Base-by-base conservation (phyloP, 1,139 yeast genomes). In the Kodamaea sp. region DNA sequence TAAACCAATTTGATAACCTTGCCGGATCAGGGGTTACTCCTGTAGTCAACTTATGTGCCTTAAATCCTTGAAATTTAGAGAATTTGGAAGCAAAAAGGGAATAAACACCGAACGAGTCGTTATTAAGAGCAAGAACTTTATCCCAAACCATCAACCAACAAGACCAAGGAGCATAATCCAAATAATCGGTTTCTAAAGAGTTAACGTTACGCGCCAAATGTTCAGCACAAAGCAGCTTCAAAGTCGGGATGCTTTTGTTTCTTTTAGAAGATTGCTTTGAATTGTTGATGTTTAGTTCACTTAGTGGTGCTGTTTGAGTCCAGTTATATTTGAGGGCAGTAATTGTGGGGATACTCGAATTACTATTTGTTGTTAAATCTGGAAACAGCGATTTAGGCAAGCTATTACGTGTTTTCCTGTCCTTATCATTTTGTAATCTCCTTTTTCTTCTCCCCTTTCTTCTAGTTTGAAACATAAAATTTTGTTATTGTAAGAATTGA, bases 91-190 rank as follows among this genome's bases (percentile, higher is more conserved):
- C 63, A 52, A 70, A 70, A 12, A 57, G 42, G 1, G 49, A 43
- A 41, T 63, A 68, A 2, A 57, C 48, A 2, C 50, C 48, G 6
- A 67, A 55, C 26, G 65, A 59, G 44, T 70, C 76, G 26, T 54
- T 55, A 28, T 60, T 53, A 10, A 50, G 32, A 6, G 37, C 37
- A 23, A 67, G 41, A 3, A 69, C 54, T 22, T 45, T 36, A 4
- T 51, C 49, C 76, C 76, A 70, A 2, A 70, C 66, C 24, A 46
- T 36, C 10, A 34, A 48, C 60, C 71, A 59, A 40, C 65, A 55
- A 3, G 54, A 39, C 61, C 62, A 57, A 1, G 71, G 55, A 1
- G 63, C 58, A 20, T 46, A 39, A 8, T 53, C 54, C 20, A 70
- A 46, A 41, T 56, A 49, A 0, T 44, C 36, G 1, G 49, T 34